Conservation (phyloP, 805 yeast genomes). For the Maudiozyma pseudohumilis region DNA sequence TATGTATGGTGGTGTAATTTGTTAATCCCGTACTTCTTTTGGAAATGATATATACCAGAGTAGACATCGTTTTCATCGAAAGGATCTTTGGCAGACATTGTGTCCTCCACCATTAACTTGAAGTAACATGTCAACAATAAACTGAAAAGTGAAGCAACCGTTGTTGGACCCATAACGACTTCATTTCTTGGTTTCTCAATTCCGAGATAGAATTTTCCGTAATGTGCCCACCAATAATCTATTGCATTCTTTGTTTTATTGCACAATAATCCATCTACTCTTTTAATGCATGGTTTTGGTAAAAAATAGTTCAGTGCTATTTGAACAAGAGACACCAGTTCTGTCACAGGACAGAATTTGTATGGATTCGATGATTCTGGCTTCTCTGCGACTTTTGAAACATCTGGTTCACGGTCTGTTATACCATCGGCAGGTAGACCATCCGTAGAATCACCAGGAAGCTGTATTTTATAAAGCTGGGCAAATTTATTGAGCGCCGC, state of each 20-base stretch:
- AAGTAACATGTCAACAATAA: slow-evolving; percentile 57
- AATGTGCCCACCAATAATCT: slow-evolving; percentile 68
- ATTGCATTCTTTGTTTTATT: slow-evolving; percentile 65
- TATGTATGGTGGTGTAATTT: slow-evolving; percentile 35
- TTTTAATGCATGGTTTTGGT: slow-evolving; percentile 47
- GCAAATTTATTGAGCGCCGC: slow-evolving; percentile 76
- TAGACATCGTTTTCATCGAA: slow-evolving; percentile 64
- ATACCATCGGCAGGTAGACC: not conserved
- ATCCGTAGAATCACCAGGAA: slow-evolving; percentile 5
- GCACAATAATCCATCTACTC: slow-evolving; percentile 81
- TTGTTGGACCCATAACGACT: slow-evolving; percentile 50
- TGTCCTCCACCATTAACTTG: slow-evolving; percentile 50
- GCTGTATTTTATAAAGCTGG: slow-evolving; percentile 54
- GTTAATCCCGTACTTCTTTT: slow-evolving; percentile 49
- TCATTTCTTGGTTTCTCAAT: slow-evolving; percentile 31
- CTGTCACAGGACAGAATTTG: slow-evolving; percentile 50
- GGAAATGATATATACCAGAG: slow-evolving; percentile 63
- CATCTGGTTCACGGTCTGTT: not conserved
- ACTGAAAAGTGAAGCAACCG: slow-evolving; percentile 75
- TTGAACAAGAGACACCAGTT: slow-evolving; percentile 66
- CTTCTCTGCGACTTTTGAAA: not conserved
- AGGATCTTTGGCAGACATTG: slow-evolving; percentile 70
- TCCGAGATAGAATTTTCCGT: slow-evolving; percentile 38
- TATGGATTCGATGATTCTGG: not conserved
- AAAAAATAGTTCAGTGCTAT: slow-evolving; percentile 69